A percentile compares a stretch with the other conserved stretches of the same genome.
Evolutionary conservation across 2,329 filamentous ascomycete species (phyloP).

Genomic region (Metarhizium humberi): DNA sequence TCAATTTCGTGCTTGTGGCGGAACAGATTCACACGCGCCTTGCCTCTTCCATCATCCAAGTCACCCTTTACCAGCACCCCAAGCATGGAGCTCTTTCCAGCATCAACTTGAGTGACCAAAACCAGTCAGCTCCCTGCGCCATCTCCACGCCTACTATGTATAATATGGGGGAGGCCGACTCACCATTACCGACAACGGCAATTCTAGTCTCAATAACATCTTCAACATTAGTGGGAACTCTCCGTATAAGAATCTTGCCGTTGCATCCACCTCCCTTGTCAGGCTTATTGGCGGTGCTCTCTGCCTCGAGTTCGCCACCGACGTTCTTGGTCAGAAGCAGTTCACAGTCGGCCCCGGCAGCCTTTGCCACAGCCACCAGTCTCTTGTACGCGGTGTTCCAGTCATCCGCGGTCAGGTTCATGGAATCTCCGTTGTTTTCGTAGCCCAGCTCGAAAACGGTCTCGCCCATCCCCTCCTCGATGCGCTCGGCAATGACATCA

Average conservation of each 20-base stretch:
- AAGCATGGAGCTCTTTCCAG: slow-evolving; percentile 92
- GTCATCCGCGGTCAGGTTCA: slow-evolving; percentile 64
- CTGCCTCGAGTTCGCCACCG: slow-evolving; percentile 64
- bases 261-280: slow-evolving; percentile 64
- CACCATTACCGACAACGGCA: slow-evolving; percentile 90
- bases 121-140: not conserved
- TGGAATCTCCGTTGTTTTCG: slow-evolving; percentile 80
- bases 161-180: slow-evolving; percentile 10
- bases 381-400: slow-evolving; percentile 66
- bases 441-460: slow-evolving; percentile 85
- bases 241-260: slow-evolving; percentile 80
- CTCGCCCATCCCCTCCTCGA: slow-evolving; percentile 82
- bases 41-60: slow-evolving; percentile 88
- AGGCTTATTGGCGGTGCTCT: slow-evolving; percentile 39
- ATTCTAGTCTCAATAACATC: slow-evolving; percentile 93
- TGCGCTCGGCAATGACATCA: slow-evolving; percentile 54
- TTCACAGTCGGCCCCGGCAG: slow-evolving; percentile 63
- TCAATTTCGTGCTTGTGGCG: slow-evolving; percentile 97
- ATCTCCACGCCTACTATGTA: no score
- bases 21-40: slow-evolving; percentile 90
- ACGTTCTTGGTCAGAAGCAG: slow-evolving; percentile 87
- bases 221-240: slow-evolving; percentile 63
- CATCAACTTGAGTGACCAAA: slow-evolving; percentile 56
- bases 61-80: slow-evolving; percentile 93
- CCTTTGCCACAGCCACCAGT: slow-evolving; percentile 55